Evolutionary conservation across 345 rosid genomes (phyloP), one percentile per base, ranked within the genome.

Genomic region (Cardiospermum halicacabum): DNA sequence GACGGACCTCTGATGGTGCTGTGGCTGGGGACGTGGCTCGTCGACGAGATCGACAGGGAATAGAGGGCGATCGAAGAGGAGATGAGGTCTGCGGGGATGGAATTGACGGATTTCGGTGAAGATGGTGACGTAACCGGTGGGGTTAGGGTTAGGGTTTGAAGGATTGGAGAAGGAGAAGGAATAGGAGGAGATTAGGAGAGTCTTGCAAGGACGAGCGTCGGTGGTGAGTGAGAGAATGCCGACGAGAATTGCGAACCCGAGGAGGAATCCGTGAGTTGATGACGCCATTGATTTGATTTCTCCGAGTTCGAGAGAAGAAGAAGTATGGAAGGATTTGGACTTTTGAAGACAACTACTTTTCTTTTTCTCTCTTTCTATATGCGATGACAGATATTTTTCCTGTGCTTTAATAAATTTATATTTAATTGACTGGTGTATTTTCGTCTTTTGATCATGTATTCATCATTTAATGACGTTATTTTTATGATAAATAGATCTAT

Each of bases 151-250:
- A 21, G 72, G 79, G 70, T 70, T 76, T 34, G 39, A 34, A 56
- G 82, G 72, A 79, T 78, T 69, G 92, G 88, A 43, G 73, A 89
- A 60, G 69, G 95, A 77, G 72, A 89, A 65, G 70, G 96, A 71
- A 71, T 87, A 92, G 19, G 96, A 81, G 36, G 93, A 78, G 78
- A 87, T 78, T 70, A 84, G 47, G 56, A 77, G 70, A 59, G 82
- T 74, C 60, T 80, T 83, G 81, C 84, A 83, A 11, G 84, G 82
- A 36, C 87, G 77, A 4, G 81, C 81, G 4, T 69, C 30, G 34
- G 69, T 37, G 16, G 82, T 31, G 64, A 75, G 55, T 13, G 81
- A 69, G 11, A 82, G 75, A 56, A 76, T 28, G 18, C 58, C 49
- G 36, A 74, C 11, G 66, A 77, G 21, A 62, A 77, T 74, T 26